Evolutionary conservation across 2,329 filamentous ascomycete species (phyloP).

Genomic region (Xylariaceae sp.): DNA sequence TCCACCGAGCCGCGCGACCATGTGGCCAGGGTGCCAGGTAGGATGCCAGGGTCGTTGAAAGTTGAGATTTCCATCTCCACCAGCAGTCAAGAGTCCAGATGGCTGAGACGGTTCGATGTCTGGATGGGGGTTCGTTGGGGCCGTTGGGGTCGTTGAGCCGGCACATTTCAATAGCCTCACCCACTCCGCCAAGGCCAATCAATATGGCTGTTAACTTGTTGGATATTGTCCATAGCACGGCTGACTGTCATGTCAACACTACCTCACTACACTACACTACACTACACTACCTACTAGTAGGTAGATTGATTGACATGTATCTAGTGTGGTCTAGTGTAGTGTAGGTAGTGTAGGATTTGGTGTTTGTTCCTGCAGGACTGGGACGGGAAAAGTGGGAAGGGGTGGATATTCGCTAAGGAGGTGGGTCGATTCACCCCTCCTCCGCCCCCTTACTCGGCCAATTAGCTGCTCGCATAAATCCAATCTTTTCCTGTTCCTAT

Average conservation of each 20-base stretch:
- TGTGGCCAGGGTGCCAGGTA: neutral
- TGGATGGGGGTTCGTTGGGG: too few relatives aligned
- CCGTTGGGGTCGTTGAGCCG: too few relatives aligned
- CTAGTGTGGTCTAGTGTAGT: neutral
- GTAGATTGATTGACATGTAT: neutral
- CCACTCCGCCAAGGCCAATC: neutral
- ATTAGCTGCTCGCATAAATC: neutral
- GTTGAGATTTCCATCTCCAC: conserved; percentile 6
- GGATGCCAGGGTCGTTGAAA: neutral
- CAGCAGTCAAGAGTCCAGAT: too few relatives aligned
- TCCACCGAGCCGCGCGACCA: conserved; percentile 7
- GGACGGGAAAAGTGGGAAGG: neutral
- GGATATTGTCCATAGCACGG: neutral
- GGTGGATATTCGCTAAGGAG: neutral
- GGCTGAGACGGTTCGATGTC: too few relatives aligned
- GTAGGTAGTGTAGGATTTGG: neutral
- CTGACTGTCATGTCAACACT: too few relatives aligned
- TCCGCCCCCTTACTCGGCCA: neutral
- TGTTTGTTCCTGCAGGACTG: conserved; percentile 20
- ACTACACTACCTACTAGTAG: neutral
- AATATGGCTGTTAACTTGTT: neutral
- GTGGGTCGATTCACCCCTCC: neutral
- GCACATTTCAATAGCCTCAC: too few relatives aligned
- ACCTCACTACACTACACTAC: too few relatives aligned
- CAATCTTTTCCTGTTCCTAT: conserved; percentile 24